A percentile compares a stretch with the other conserved stretches of the same genome.
phyloP scores from a whole-genome alignment of 2,329 filamentous ascomycete genomes.

The Dactylellina parvicollis region DNA sequence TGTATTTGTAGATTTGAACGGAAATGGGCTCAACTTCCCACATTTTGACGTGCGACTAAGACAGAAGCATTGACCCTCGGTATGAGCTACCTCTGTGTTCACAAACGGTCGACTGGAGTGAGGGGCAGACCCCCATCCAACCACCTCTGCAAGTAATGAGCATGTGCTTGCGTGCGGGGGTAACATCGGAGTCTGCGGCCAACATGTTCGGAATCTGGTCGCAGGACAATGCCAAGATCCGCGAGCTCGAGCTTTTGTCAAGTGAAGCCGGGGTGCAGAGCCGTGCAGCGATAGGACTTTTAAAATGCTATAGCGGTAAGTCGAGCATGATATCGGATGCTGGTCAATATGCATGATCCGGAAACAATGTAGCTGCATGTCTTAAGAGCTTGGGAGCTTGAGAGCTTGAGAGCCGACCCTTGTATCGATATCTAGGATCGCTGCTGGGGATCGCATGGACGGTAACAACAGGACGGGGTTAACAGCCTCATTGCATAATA shows the following conservation, averaged over 20 bases:
- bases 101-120: not conserved
- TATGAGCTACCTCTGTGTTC: conserved; percentile 21
- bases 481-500: conserved; percentile 18
- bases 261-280: conserved; percentile 20
- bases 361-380: not conserved
- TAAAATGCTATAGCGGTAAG: conserved; percentile 9
- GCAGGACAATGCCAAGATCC: conserved; percentile 17
- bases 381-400: not conserved
- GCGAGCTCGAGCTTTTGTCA: conserved; percentile 28
- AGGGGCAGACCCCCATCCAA: conserved; percentile 12
- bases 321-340: conserved; percentile 28
- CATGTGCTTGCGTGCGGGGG: conserved; percentile 38
- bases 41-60: not conserved
- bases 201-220: conserved; percentile 27
- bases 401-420: not conserved
- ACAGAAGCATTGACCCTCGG: conserved; percentile 5
- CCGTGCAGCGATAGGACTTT: conserved; percentile 18
- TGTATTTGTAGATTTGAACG: conserved; percentile 10
- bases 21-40: conserved; percentile 26
- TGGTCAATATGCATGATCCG: conserved; percentile 19
- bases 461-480: conserved; percentile 10
- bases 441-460: conserved; percentile 21
- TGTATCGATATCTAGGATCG: conserved; percentile 33
- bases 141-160: conserved; percentile 6
- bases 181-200: conserved; percentile 6